Base-by-base conservation (phyloP, 116 monocot species). In the Dioscorea cayenensis region DNA sequence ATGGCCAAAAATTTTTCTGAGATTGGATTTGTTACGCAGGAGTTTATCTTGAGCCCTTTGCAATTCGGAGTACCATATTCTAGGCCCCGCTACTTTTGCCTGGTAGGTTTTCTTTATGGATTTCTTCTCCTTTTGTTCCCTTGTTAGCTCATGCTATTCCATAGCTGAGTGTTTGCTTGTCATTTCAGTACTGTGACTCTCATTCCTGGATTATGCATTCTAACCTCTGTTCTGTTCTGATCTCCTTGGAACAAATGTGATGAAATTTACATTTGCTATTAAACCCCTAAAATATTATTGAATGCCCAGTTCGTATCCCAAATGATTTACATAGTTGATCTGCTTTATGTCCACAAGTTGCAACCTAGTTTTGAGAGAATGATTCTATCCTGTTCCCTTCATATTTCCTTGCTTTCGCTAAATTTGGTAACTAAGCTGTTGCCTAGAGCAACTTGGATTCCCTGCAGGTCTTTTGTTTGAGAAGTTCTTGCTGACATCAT, bases 61-160 rank as follows among this genome's bases (percentile, higher is more conserved):
- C 95, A 96, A 67, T 92, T 95, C 82, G 82, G 84, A 28, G 67
- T 95, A 37, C 95, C 95, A 71, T 95, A 92, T 85, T 95, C 95
- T 69, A 83, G 95, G 67, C 92, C 95, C 70, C 83, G 95, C 19
- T 95, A 95, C 68, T 95, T 95, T 78, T 95, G 92, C 68, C 71
- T 95, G 89, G 95, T 92, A 87, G 14, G 72, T 5, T 49, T 66
- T 65, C 27, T 32, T 52, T 52, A 29, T 1, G 27, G 37, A 25
- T 35, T 13, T 65, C 14, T 28, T 70, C 3, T 0, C 27, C 25
- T 69, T 49, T 63, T 16, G 32, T 63, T 29, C 14, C 16, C 37
- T 0, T 22, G n/a, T 4, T 36, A 63, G 32, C 4, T 32, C 32
- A 32, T 32, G 32, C 51, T 17, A 51, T 11, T 51, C 7, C 25